Evolutionary conservation across 805 yeast genomes (phyloP).

Genomic region (Saccharomycodes ludwigii): DNA sequence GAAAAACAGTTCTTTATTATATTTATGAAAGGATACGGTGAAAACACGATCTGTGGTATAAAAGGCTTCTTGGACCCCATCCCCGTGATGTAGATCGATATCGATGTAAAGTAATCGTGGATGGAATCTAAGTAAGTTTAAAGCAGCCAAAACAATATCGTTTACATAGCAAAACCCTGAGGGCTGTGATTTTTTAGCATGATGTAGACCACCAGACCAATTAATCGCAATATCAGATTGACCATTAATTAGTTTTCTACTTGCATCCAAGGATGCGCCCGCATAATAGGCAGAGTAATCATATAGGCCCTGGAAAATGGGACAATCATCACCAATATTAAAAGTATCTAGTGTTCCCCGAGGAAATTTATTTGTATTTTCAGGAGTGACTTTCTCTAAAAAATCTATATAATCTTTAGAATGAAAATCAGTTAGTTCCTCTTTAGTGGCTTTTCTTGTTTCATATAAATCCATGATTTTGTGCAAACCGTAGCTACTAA

Average conservation of each 20-base stretch:
- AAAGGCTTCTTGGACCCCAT: conserved; percentile 91
- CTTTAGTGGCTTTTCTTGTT: conserved; percentile 71
- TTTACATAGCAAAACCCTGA: conserved; percentile 86
- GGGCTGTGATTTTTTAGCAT: conserved; percentile 83
- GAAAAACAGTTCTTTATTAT: conserved; percentile 68
- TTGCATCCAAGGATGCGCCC: conserved; percentile 86
- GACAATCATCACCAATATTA: conserved; percentile 94
- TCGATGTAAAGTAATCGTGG: conserved; percentile 82
- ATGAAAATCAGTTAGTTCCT: conserved; percentile 74
- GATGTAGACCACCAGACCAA: conserved; percentile 90
- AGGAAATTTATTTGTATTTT: conserved; percentile 43
- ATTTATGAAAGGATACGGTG: conserved; percentile 85
- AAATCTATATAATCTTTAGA: conserved; percentile 78
- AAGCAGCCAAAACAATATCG: conserved; percentile 77
- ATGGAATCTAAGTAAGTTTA: conserved; percentile 67
- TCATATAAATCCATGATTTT: conserved; percentile 82
- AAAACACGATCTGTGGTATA: conserved; percentile 84
- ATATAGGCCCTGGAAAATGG: conserved; percentile 68
- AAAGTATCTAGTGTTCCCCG: conserved; percentile 42
- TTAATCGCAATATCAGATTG: conserved; percentile 87
- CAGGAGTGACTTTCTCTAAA: conserved; percentile 65
- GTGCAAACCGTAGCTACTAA: conserved; percentile 71
- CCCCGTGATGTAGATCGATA: conserved; percentile 89
- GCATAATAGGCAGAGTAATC: conserved; percentile 71
- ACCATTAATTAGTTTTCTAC: conserved; percentile 67